phyloP scores from a whole-genome alignment of 2,329 filamentous ascomycete species.

The Fusarium equiseti region DNA sequence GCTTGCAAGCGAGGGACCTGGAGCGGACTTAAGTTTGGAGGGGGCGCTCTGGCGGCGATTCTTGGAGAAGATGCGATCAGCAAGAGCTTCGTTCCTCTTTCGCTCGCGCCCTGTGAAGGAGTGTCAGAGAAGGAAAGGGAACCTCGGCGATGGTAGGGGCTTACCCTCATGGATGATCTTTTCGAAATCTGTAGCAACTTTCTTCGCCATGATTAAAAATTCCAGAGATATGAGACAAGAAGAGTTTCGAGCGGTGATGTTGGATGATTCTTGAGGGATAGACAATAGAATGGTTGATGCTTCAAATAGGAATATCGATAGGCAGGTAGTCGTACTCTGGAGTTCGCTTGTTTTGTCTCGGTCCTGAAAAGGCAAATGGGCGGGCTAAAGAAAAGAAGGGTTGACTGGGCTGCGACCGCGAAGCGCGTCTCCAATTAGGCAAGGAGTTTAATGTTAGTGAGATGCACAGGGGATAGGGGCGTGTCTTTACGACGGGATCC shows the following conservation, averaged over 20 bases:
- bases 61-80: constrained; percentile 76
- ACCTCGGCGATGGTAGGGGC: constrained; percentile 10
- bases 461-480: constrained; percentile 17
- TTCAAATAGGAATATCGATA: not conserved
- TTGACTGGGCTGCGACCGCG: constrained; percentile 40
- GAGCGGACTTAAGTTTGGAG: constrained; percentile 58
- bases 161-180: constrained; percentile 67
- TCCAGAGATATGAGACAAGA: not conserved
- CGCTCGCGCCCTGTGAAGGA: constrained; percentile 68
- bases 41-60: constrained; percentile 71
- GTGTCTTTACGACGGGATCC: constrained; percentile 24
- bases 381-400: constrained; percentile 26
- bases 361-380: constrained; percentile 1
- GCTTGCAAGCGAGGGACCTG: constrained; percentile 73
- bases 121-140: not conserved
- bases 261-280: not conserved
- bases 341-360: constrained; percentile 26
- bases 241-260: not conserved
- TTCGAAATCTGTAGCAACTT: constrained; percentile 64
- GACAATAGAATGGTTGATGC: not conserved
- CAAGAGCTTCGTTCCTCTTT: constrained; percentile 78
- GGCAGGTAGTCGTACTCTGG: not conserved
- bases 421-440: constrained; percentile 45
- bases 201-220: constrained; percentile 55
- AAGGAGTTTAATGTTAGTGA: not conserved